Evolutionary conservation across 257 asterid species (phyloP).

Genomic region (Leptodermis oblonga): DNA sequence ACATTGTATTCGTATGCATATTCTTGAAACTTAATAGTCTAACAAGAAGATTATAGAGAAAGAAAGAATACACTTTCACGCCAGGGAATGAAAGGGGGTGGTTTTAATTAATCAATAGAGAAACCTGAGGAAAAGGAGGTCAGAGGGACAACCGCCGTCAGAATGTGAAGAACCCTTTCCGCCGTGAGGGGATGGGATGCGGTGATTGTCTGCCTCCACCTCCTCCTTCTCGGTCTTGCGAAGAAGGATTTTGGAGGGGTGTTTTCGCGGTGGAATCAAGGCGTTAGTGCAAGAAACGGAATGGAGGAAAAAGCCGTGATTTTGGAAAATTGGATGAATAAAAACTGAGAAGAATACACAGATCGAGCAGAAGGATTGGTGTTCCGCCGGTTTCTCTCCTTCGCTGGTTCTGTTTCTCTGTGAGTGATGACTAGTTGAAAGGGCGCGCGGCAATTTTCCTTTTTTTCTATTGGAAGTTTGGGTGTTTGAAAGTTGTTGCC

Average conservation of each 20-base stretch:
- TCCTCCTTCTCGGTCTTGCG: constrained; percentile 11
- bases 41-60: neutral
- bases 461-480: neutral
- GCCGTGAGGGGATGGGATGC: constrained; percentile 71
- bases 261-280: neutral
- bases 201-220: constrained; percentile 46
- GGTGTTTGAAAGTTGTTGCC: too few species aligned
- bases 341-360: too few species aligned
- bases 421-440: neutral
- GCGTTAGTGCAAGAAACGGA: constrained; percentile 10
- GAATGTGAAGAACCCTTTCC: constrained; percentile 80
- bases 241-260: constrained; percentile 22
- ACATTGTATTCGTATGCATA: constrained; percentile 15
- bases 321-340: neutral
- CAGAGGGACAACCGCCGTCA: constrained; percentile 81
- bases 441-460: constrained; percentile 7
- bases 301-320: constrained; percentile 45
- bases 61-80: neutral
- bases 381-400: constrained; percentile 29
- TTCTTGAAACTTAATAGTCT: neutral
- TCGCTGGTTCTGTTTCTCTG: constrained; percentile 15
- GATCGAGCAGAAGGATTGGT: neutral
- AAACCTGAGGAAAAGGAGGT: constrained; percentile 54
- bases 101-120: neutral
- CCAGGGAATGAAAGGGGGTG: neutral